A percentile compares a stretch with the other conserved stretches of the same genome.
Conservation (phyloP, 139 green algal genomes). For the Volvox reticuliferus region DNA sequence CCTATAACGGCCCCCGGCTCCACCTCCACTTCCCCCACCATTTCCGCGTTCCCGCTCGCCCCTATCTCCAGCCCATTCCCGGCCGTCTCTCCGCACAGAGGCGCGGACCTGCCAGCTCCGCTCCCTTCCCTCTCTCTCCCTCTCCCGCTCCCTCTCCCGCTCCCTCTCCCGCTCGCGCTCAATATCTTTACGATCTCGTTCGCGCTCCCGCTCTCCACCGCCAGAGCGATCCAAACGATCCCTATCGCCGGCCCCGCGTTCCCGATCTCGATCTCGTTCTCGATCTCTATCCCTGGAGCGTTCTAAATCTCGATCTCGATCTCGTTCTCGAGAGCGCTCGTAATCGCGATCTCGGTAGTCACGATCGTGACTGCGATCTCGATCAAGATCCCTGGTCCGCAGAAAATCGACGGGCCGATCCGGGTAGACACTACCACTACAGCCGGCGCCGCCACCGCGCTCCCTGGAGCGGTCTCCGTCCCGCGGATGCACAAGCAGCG, state of each 20-base stretch:
- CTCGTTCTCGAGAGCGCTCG: neutral
- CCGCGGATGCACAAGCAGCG: neutral
- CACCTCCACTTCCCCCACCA: conserved; percentile 6
- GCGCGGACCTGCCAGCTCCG: conserved; percentile 44
- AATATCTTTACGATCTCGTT: neutral
- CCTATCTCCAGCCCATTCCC: neutral
- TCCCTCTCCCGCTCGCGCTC: conserved; percentile 1
- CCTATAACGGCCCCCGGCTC: neutral
- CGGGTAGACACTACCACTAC: neutral
- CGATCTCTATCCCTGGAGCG: neutral
- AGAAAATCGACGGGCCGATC: neutral
- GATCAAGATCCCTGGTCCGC: neutral
- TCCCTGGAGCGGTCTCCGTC: neutral
- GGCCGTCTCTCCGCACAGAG: conserved; percentile 3
- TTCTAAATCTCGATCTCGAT: neutral
- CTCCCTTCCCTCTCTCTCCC: conserved; percentile 40
- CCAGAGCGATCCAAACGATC: neutral
- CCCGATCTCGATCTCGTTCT: neutral
- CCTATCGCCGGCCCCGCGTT: neutral
- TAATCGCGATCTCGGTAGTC: neutral
- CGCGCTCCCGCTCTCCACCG: neutral
- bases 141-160: conserved; percentile 11
- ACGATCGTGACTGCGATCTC: neutral
- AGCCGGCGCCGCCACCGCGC: neutral
- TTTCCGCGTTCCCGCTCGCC: neutral